Evolutionary conservation across 176 grass and related monocot species (phyloP).

Genomic region (Paspalum vaginatum): DNA sequence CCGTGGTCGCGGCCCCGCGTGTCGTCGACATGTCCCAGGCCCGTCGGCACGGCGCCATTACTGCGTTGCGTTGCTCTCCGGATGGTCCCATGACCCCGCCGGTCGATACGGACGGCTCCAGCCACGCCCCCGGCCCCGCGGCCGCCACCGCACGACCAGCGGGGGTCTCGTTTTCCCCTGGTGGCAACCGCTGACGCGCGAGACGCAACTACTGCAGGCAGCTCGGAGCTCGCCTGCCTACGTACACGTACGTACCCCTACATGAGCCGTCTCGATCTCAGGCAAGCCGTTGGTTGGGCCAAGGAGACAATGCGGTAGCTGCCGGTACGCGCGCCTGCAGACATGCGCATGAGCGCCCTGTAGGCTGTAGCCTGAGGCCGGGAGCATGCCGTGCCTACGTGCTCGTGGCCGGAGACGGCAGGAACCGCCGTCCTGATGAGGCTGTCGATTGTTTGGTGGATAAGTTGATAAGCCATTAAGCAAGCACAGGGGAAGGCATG

Average conservation of each 20-base stretch:
- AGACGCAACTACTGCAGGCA: background rate
- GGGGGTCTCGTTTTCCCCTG: background rate
- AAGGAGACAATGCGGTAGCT: constrained; percentile 3
- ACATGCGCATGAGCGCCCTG: constrained; percentile 16
- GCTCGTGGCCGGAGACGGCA: constrained; percentile 9
- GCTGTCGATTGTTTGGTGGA: constrained; percentile 42
- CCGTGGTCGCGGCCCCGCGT: constrained; percentile 7
- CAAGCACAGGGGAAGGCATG: background rate
- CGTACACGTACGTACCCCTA: background rate
- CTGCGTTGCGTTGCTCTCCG: constrained; percentile 24
- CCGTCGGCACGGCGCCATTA: constrained; percentile 41
- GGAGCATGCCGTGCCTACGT: background rate
- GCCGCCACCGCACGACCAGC: background rate
- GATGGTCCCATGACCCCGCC: background rate
- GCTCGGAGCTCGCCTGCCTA: background rate
- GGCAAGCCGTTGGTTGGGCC: background rate
- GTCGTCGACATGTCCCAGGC: constrained; percentile 46
- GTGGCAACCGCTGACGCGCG: background rate
- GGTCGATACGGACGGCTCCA: background rate
- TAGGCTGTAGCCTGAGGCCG: background rate
- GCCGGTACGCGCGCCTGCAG: constrained; percentile 30
- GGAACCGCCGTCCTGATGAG: constrained; percentile 26
- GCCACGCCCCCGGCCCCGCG: background rate
- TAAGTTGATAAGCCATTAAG: background rate
- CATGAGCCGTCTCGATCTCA: background rate